phyloP scores from a whole-genome alignment of 2,329 filamentous ascomycete species.

The Ustulina deusta region DNA sequence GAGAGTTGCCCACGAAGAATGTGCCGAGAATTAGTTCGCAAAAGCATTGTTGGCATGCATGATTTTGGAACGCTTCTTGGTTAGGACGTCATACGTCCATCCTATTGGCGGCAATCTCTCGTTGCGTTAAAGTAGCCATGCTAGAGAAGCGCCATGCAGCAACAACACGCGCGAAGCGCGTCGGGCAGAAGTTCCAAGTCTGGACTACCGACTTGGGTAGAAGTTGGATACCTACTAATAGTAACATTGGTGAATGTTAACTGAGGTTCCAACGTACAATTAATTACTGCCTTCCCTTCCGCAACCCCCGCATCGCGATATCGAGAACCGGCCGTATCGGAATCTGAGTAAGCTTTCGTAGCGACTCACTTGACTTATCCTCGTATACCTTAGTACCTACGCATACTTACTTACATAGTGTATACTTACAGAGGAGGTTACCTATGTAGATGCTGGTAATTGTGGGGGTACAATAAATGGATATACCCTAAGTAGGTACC shows the following conservation, averaged over 20 bases:
- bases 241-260: not conserved
- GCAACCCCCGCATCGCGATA: too few species aligned
- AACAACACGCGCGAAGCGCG: constrained; percentile 36
- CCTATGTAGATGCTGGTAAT: not conserved
- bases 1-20: constrained; percentile 3
- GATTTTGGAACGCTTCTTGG: constrained; percentile 1
- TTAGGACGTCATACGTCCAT: not conserved
- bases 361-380: not conserved
- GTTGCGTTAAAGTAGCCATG: constrained; percentile 22
- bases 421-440: not conserved
- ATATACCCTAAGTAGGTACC: not conserved
- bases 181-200: constrained; percentile 16
- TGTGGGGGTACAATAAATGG: constrained; percentile 7
- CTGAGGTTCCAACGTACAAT: not conserved
- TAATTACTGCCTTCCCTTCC: not conserved
- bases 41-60: constrained; percentile 28
- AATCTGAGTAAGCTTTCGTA: not conserved
- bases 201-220: not conserved
- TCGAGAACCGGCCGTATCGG: too few species aligned
- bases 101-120: constrained; percentile 31
- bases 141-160: constrained; percentile 37
- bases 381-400: too few species aligned
- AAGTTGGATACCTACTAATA: not conserved
- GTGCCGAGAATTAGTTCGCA: constrained; percentile 23
- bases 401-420: too few species aligned